A percentile compares a stretch with the other conserved stretches of the same genome.
phyloP scores from a whole-genome alignment of 495 filamentous ascomycete species.

The Daldinia bambusicola region DNA sequence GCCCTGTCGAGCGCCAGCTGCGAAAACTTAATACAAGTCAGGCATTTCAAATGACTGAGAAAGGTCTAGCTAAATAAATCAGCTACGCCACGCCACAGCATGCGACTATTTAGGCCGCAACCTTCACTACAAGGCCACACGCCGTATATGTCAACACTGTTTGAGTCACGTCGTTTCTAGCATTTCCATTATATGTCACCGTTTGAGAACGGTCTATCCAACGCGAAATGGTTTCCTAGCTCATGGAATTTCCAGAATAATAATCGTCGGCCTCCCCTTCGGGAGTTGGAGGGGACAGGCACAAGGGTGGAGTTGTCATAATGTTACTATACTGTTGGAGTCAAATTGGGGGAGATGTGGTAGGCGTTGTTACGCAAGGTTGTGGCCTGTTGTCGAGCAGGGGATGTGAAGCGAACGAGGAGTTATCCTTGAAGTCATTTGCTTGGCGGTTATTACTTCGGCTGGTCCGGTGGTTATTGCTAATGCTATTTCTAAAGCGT shows the following conservation, averaged over 20 bases:
- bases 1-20: neutral
- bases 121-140: neutral
- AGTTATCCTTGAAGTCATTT: conserved; percentile 15
- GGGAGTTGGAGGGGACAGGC: conserved; percentile 15
- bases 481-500: conserved; percentile 31
- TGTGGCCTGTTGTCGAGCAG: conserved; percentile 15
- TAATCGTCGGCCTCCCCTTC: conserved; percentile 13
- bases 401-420: conserved; percentile 8
- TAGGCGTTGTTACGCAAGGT: conserved; percentile 37
- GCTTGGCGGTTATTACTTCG: conserved; percentile 42
- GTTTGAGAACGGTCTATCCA: conserved; percentile 6
- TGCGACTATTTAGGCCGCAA: neutral
- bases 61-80: neutral
- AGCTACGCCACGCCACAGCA: neutral
- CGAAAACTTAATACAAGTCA: conserved; percentile 23
- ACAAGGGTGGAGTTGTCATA: conserved; percentile 5
- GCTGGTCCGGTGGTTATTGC: conserved; percentile 47
- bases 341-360: conserved; percentile 15
- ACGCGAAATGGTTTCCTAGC: conserved; percentile 17
- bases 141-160: neutral
- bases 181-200: conserved; percentile 14
- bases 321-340: conserved; percentile 11
- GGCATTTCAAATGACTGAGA: conserved; percentile 1
- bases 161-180: conserved; percentile 1
- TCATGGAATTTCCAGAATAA: conserved; percentile 22